Evolutionary conservation across 345 rosid genomes (phyloP), one percentile per base, ranked within the genome.

Genomic region (Gossypium anomalum): DNA sequence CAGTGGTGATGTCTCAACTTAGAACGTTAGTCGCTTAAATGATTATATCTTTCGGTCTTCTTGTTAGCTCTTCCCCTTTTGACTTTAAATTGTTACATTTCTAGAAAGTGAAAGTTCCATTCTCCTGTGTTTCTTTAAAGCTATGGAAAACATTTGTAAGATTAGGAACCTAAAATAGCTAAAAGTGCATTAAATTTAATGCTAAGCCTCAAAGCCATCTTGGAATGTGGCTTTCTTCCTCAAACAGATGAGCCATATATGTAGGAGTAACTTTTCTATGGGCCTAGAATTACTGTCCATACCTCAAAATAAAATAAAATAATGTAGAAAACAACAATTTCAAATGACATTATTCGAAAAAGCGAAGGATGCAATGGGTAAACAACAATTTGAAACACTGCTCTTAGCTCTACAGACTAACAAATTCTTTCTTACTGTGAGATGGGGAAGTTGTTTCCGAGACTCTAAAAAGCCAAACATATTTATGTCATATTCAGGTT

Each of bases 1-100:
- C 98, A 90, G 97, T 94, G 98, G 97, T 92, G 91, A 94, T 85
- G 87, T 89, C 85, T 83, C 84, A 17, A 85, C 78, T 86, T 86
- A 77, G 80, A 81, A 83, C 56, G 80, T 89, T 82, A 86, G 88
- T 87, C 83, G 71, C 85, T 76, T 81, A 61, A 69, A 19, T 76
- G 38, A 75, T 64, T 14, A 38, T 68, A 41, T 68, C 20, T 70
- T 61, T 67, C 72, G 20, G 13, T 48, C 72, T 22, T 57, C 19
- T 67, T 38, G 16, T 52, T 1, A 41, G 67, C 58, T 62, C 72
- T 69, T 75, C 17, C 45, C 65, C 47, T 16, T 29, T 65, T 48
- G 59, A 44, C 62, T 69, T 81, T 38, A 10, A 29, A 9, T 25
- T 69, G 3, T 52, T 38, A 17, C 13, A 29, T 59, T 67, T 73